Percentiles rank a stretch among this genome's conserved stretches.
Evolutionary conservation across 257 asterid genomes (phyloP).

Genomic region (Linaria vulgaris): DNA sequence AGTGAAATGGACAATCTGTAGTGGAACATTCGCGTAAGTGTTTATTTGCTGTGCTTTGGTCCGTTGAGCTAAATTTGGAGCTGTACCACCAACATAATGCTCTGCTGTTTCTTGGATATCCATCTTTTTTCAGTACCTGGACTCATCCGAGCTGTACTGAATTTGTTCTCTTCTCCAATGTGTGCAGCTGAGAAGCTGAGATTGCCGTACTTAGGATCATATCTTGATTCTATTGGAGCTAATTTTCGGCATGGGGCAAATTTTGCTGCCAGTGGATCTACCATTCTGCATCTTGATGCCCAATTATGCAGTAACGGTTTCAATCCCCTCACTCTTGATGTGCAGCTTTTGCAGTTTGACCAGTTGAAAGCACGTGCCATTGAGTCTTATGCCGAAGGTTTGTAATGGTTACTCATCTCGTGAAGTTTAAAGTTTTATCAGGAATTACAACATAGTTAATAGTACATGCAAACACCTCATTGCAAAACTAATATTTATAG

Average conservation of each 20-base stretch:
- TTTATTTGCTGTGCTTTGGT: not conserved
- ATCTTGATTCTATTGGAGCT: slow-evolving; percentile 24
- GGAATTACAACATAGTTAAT: too few relatives aligned
- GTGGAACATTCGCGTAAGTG: not conserved
- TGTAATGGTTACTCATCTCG: not conserved
- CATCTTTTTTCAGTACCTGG: too few relatives aligned
- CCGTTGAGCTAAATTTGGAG: not conserved
- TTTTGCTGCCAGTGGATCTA: slow-evolving; percentile 24
- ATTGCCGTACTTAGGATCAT: slow-evolving; percentile 25
- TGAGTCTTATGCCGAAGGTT: slow-evolving; percentile 11
- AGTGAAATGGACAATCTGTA: not conserved
- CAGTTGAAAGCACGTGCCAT: slow-evolving; percentile 21
- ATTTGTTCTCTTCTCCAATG: too few relatives aligned
- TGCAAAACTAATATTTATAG: too few relatives aligned
- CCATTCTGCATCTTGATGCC: slow-evolving; percentile 20
- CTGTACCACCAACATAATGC: not conserved
- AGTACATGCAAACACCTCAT: too few relatives aligned
- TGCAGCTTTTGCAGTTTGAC: slow-evolving; percentile 30
- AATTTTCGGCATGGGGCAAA: slow-evolving; percentile 27
- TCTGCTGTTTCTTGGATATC: too few relatives aligned
- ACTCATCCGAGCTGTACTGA: too few relatives aligned
- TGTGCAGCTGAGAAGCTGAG: slow-evolving; percentile 30
- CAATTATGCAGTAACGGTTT: slow-evolving; percentile 7
- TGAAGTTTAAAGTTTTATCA: too few relatives aligned
- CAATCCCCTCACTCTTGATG: slow-evolving; percentile 20